phyloP scores from a whole-genome alignment of 108 stramenopile species.

The Cyclostephanos invisitatus region DNA sequence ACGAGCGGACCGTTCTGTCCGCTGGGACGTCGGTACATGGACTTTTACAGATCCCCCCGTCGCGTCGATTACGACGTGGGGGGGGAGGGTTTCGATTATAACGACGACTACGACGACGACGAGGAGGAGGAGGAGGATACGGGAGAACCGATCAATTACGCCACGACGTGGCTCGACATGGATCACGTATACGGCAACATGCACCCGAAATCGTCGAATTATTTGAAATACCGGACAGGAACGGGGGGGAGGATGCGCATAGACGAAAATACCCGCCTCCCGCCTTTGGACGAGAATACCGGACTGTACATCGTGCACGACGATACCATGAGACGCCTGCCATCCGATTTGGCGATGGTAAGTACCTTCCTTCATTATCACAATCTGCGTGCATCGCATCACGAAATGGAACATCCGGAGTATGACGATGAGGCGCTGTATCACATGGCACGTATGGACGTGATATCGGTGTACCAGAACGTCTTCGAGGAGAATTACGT shows the following conservation, averaged over 20 bases:
- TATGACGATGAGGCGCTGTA: slow-evolving; percentile 22
- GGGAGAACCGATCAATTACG: slow-evolving; percentile 20
- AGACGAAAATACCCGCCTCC: neutral
- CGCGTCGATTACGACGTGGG: too few species aligned
- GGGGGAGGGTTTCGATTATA: too few species aligned
- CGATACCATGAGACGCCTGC: neutral
- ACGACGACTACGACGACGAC: neutral
- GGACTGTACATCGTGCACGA: slow-evolving; percentile 9
- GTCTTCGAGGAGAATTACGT: slow-evolving; percentile 23
- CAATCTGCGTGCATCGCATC: slow-evolving; percentile 16
- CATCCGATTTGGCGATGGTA: slow-evolving; percentile 4
- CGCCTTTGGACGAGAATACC: slow-evolving; percentile 1
- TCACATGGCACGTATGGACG: slow-evolving; percentile 16
- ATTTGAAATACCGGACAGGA: neutral
- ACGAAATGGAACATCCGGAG: neutral
- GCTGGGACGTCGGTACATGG: neutral
- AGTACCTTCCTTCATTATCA: slow-evolving; percentile 24
- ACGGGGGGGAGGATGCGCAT: slow-evolving; percentile 10
- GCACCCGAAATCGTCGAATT: neutral
- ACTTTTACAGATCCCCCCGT: slow-evolving; percentile 9
- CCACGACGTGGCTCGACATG: slow-evolving; percentile 30
- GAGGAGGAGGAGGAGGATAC: neutral
- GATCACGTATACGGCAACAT: slow-evolving; percentile 27
- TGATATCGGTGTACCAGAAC: slow-evolving; percentile 24
- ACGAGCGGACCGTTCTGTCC: slow-evolving; percentile 17